A percentile compares a stretch with the other conserved stretches of the same genome.
Conservation (phyloP, 2,329 filamentous ascomycete species). For the Onygenales sp. region DNA sequence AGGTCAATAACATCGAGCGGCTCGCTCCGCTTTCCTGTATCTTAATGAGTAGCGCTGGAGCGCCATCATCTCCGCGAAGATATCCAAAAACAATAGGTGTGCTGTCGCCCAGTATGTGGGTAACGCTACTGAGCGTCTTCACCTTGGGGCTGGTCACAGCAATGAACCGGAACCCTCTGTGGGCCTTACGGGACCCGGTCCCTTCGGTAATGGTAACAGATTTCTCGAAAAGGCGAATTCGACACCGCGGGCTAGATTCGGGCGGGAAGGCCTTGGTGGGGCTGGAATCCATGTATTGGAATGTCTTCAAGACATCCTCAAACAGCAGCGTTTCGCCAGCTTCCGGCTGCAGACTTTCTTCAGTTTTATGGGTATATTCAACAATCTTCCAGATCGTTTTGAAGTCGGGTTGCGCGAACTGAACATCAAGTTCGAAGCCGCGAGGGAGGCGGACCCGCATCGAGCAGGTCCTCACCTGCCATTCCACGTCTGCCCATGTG, state of each 20-base stretch:
- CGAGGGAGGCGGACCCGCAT: conserved; percentile 64
- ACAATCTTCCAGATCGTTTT: conserved; percentile 72
- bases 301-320: conserved; percentile 58
- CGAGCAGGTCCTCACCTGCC: conserved; percentile 58
- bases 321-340: conserved; percentile 63
- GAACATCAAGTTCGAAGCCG: conserved; percentile 63
- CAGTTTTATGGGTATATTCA: conserved; percentile 71
- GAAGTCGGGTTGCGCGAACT: conserved; percentile 68
- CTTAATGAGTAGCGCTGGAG: conserved; percentile 60
- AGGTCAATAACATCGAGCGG: conserved; percentile 67
- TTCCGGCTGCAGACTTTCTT: conserved; percentile 58
- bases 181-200: conserved; percentile 60
- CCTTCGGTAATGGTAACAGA: conserved; percentile 59
- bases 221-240: conserved; percentile 66
- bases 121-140: conserved; percentile 67
- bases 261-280: conserved; percentile 66
- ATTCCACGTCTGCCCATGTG: conserved; percentile 73
- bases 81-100: conserved; percentile 70
- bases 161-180: conserved; percentile 70
- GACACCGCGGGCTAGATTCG: conserved; percentile 62
- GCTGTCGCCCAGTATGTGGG: conserved; percentile 56
- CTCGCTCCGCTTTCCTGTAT: conserved; percentile 51
- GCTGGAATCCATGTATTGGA: conserved; percentile 71
- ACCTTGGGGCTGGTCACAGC: conserved; percentile 68
- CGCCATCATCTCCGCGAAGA: conserved; percentile 59